These are phyloP conservation scores for Aspergillus sp. DNA, from an alignment of 2,329 filamentous ascomycete genomes.

Conservation along the genomic window DNA sequence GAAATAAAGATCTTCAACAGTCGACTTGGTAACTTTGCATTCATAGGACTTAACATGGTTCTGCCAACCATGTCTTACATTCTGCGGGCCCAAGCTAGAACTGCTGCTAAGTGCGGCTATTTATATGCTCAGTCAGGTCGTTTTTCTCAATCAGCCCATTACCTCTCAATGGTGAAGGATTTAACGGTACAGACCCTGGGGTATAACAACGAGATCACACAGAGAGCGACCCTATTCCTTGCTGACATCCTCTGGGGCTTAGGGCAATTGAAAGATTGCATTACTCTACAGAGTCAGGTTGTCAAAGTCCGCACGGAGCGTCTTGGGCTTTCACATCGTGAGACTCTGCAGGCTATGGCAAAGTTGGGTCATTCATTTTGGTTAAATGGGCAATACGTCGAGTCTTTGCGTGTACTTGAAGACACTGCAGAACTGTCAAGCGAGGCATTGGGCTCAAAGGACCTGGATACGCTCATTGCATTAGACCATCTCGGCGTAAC, in stretches of 20 bases:
- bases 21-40: conserved; percentile 5
- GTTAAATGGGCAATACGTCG: conserved; percentile 9
- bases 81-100: conserved; percentile 6
- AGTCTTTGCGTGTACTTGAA: conserved; percentile 12
- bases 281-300: conserved; percentile 8
- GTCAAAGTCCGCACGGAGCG: conserved; percentile 4
- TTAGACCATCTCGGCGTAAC: conserved; percentile 8
- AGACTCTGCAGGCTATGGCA: conserved; percentile 23
- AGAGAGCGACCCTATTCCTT: conserved; percentile 7
- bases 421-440: conserved; percentile 11
- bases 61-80: conserved; percentile 2
- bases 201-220: conserved; percentile 4
- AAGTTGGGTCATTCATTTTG: conserved; percentile 13
- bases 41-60: conserved; percentile 2
- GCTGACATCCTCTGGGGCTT: conserved; percentile 6
- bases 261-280: conserved; percentile 8
- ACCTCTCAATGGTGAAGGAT: conserved; percentile 10
- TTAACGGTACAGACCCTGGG: conserved; percentile 5
- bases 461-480: conserved; percentile 19
- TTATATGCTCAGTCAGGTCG: conserved; percentile 13
- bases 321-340: conserved; percentile 15
- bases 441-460: conserved; percentile 14
- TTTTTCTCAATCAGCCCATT: conserved; percentile 10
- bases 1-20: neutral
- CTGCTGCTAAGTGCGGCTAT: conserved; percentile 14